phyloP scores from a whole-genome alignment of 768 basidiomycete species.

The Nidularia sp. region DNA sequence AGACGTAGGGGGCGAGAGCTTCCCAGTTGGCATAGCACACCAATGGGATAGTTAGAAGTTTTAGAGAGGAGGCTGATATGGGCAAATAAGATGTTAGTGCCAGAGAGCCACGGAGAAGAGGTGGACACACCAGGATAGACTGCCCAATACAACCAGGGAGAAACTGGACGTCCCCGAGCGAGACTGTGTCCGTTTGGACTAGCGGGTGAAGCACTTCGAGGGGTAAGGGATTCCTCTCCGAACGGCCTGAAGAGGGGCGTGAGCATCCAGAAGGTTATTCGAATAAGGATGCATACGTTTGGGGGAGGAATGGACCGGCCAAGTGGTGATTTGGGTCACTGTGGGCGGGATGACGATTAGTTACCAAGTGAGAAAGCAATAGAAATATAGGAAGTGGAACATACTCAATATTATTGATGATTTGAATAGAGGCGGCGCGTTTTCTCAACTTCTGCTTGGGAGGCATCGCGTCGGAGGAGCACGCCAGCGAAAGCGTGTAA shows the following conservation, averaged over 20 bases:
- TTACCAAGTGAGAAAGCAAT: neutral
- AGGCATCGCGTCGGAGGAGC: neutral
- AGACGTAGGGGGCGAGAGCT: conserved; percentile 38
- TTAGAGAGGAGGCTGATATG: conserved; percentile 55
- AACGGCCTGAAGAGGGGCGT: conserved; percentile 28
- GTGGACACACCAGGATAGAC: conserved; percentile 58
- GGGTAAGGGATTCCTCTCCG: conserved; percentile 27
- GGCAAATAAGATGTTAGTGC: neutral
- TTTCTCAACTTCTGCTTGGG: conserved; percentile 5
- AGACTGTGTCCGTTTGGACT: conserved; percentile 5
- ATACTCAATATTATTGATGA: conserved; percentile 22
- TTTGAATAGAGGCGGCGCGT: conserved; percentile 10
- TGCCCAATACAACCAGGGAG: conserved; percentile 65
- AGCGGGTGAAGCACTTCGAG: conserved; percentile 28
- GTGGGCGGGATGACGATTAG: conserved; percentile 23
- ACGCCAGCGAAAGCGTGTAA: too few species aligned
- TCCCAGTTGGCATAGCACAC: conserved; percentile 67
- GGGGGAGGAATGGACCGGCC: conserved; percentile 56
- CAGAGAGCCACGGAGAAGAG: neutral
- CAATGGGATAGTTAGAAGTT: conserved; percentile 57
- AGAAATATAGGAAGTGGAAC: conserved; percentile 5
- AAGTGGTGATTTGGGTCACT: conserved; percentile 56
- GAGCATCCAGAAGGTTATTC: conserved; percentile 4
- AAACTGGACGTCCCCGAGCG: conserved; percentile 12
- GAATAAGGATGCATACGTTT: conserved; percentile 43